phyloP scores from a whole-genome alignment of 306 rosid genomes.

The Quercus cerris region DNA sequence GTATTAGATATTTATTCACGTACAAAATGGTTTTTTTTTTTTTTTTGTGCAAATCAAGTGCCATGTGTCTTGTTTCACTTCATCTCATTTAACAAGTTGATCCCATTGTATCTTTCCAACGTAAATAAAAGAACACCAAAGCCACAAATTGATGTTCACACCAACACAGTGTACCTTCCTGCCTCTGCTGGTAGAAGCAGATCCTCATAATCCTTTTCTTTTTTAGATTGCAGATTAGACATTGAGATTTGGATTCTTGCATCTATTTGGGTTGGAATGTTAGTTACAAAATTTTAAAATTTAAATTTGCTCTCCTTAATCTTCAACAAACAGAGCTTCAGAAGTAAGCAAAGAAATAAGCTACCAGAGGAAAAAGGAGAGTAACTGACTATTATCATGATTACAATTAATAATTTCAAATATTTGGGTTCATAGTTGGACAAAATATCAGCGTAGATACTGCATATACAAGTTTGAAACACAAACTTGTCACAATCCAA shows the following conservation, averaged over 20 bases:
- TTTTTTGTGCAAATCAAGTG: background rate
- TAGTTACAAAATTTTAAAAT: too few species aligned
- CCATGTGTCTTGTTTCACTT: background rate
- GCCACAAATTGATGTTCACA: background rate
- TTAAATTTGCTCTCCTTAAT: too few species aligned
- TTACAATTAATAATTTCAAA: background rate
- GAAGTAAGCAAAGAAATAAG: too few species aligned
- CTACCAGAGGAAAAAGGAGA: too few species aligned
- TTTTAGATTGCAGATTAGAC: too few species aligned
- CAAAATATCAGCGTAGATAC: background rate
- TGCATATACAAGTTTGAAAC: too few species aligned
- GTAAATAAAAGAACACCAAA: background rate
- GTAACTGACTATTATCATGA: background rate
- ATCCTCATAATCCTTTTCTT: too few species aligned
- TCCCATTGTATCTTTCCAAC: background rate
- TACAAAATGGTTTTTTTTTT: background rate
- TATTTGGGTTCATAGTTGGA: background rate
- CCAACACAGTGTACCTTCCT: background rate
- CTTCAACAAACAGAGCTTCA: too few species aligned
- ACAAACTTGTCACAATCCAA: background rate
- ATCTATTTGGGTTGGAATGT: too few species aligned
- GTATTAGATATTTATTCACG: background rate
- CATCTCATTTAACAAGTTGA: slow-evolving; percentile 7
- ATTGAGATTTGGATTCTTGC: too few species aligned
- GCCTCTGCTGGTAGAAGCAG: background rate